These are phyloP conservation scores for Tolypocladium ovalisporum DNA, from an alignment of 2,329 filamentous ascomycete species.

Conservation along the genomic window DNA sequence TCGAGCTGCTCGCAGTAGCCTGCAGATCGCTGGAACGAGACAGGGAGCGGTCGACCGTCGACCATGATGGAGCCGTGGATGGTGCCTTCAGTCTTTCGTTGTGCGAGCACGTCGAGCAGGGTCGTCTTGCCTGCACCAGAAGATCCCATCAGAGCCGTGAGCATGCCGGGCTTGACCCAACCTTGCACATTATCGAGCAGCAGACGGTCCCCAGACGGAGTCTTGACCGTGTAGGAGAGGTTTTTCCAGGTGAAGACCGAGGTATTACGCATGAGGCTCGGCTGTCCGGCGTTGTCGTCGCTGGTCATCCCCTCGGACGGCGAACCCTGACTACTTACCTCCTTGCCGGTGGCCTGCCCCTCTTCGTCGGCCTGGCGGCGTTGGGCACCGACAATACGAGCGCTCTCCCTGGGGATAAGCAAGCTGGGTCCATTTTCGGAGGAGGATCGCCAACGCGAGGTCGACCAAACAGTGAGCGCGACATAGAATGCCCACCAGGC, in stretches of 20 bases:
- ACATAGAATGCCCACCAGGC: slow-evolving; percentile 53
- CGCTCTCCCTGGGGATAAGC: slow-evolving; percentile 51
- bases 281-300: slow-evolving; percentile 4
- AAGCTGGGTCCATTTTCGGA: slow-evolving; percentile 42
- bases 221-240: slow-evolving; percentile 58
- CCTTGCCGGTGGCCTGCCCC: slow-evolving; percentile 19
- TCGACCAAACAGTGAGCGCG: slow-evolving; percentile 45
- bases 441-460: slow-evolving; percentile 42
- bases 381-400: slow-evolving; percentile 22
- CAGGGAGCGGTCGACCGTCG: slow-evolving; percentile 59
- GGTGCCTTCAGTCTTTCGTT: slow-evolving; percentile 67
- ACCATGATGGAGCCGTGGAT: slow-evolving; percentile 67
- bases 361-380: slow-evolving; percentile 36
- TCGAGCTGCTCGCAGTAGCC: slow-evolving; percentile 78
- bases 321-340: slow-evolving; percentile 1
- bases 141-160: slow-evolving; percentile 72
- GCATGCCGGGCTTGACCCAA: slow-evolving; percentile 71
- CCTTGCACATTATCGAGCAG: slow-evolving; percentile 73
- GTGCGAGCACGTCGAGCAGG: slow-evolving; percentile 70
- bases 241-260: slow-evolving; percentile 68
- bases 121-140: slow-evolving; percentile 81
- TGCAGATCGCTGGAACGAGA: slow-evolving; percentile 67
- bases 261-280: slow-evolving; percentile 46
- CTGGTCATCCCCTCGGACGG: neutral
- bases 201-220: slow-evolving; percentile 47